Base-by-base conservation (phyloP, 345 rosid species). In the Lepidium sativum region DNA sequence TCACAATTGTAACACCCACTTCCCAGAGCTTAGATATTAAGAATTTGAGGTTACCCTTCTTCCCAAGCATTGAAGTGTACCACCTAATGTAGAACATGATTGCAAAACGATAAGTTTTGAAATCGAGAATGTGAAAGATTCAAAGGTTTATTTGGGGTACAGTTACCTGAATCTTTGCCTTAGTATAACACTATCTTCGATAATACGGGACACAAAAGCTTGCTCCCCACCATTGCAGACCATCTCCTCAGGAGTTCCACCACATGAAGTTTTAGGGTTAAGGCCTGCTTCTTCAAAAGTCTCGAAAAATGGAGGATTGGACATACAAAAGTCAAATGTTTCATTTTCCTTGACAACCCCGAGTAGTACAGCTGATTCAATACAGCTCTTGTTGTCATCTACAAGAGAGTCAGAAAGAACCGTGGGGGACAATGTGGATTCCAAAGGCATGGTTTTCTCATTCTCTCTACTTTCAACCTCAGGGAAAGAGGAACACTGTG, bases 281-380 rank as follows among this genome's bases (percentile, higher is more conserved):
- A 88, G 82, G 31, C 97, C 96, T 54, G 91, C 80, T 77, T 85
- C 91, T 68, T 83, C 92, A 71, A 85, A 78, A 54, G 78, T 78
- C 71, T 85, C 86, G 20, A 94, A 94, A 80, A 90, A 94, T 2
- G 99, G 99, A 80, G 99, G 99, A 75, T 94, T 90, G 60, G 84
- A 88, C 95, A 90, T 86, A 86, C 97, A 90, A 73, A 94, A 94
- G 65, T 90, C 97, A 38, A 88, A 94, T 17, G 73, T 81, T 84
- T 94, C 96, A 3, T 73, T 81, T 29, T 88, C 85, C 60, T 44
- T 80, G 42, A 88, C 87, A 63, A 86, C 88, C 59, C 83, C 87
- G 29, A 77, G 43, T 72, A 90, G 92, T 61, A 88, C 31, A 17
- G 87, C 69, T 13, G 79, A 81, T 50, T 80, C 84, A n/a, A 40